These are phyloP conservation scores for Beauveria caledonica DNA, from an alignment of 2,329 filamentous ascomycete species.

Conservation along the genomic window DNA sequence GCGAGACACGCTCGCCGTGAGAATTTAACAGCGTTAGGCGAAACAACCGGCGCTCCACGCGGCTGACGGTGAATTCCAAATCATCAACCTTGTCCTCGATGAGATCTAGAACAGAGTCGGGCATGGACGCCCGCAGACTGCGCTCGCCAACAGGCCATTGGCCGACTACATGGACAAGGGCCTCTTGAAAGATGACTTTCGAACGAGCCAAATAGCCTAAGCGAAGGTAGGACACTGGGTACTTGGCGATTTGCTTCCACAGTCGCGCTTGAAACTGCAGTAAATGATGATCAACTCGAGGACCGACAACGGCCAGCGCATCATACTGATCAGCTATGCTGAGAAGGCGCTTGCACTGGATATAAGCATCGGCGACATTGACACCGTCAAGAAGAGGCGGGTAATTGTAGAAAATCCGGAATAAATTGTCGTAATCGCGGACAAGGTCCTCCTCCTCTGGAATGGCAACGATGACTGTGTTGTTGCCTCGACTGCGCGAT, in stretches of 20 bases:
- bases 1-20: slow-evolving; percentile 73
- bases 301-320: slow-evolving; percentile 77
- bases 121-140: slow-evolving; percentile 65
- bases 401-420: slow-evolving; percentile 94
- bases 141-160: slow-evolving; percentile 81
- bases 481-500: slow-evolving; percentile 30
- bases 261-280: slow-evolving; percentile 83
- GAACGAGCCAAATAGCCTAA: slow-evolving; percentile 79
- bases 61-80: slow-evolving; percentile 71
- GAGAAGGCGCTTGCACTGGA: slow-evolving; percentile 86
- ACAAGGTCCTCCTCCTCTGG: slow-evolving; percentile 66
- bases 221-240: slow-evolving; percentile 85
- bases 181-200: slow-evolving; percentile 77
- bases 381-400: slow-evolving; percentile 71
- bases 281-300: slow-evolving; percentile 86
- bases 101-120: slow-evolving; percentile 71
- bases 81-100: slow-evolving; percentile 96
- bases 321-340: slow-evolving; percentile 92
- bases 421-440: slow-evolving; percentile 90
- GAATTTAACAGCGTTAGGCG: slow-evolving; percentile 70
- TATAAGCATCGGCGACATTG: slow-evolving; percentile 87
- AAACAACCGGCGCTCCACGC: slow-evolving; percentile 75
- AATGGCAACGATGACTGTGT: slow-evolving; percentile 33
- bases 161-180: slow-evolving; percentile 86
- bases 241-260: slow-evolving; percentile 96